Evolutionary conservation across 306 rosid genomes (phyloP), one percentile per base, ranked within the genome.

Genomic region (Prunus davidiana): DNA sequence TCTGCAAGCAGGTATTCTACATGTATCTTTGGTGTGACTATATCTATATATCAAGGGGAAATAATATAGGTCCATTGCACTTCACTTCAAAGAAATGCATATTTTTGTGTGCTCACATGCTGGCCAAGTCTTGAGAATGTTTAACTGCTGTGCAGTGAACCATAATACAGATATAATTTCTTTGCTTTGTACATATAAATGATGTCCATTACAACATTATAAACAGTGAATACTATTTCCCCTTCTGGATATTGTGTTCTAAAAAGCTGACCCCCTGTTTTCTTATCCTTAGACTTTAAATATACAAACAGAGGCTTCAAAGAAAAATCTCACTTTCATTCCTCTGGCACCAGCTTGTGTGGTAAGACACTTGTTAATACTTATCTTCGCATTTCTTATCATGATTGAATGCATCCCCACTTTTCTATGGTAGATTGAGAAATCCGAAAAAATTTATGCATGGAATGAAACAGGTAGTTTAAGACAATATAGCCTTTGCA

Each of bases 301-400:
- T 74, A 76, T 89, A 82, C 92, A 88, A 76, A 61, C 86, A 10
- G 97, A 90, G 65, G 79, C 81, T 78, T 79, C 66, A 52, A 90
- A 95, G 96, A 95, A 89, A 79, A 88, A 86, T 78, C 89, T 95
- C 73, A 92, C 97, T 14, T 95, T 95, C 81, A 84, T 95, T 81
- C 99, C 99, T 20, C 84, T 95, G 78, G 99, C 97, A 70, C 99
- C 97, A 34, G 97, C 99, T 30, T 92, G 97, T 64, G 99, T 95
- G 97, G 99, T 95, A 89, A 89, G 90, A 80, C 20, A 61, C 45
- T 24, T 12, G 55, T 71, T 55, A 32, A 20, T 16, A 71, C 69
- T 25, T 28, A 3, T 9, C 51, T 71, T 64, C 50, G 46, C 43
- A 0, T 61, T 38, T 24, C 22, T 49, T 80, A 1, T 68, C 19